These are phyloP conservation scores for Trypanosoma theileri DNA, from an alignment of 208 protist species.

Conservation along the genomic window DNA sequence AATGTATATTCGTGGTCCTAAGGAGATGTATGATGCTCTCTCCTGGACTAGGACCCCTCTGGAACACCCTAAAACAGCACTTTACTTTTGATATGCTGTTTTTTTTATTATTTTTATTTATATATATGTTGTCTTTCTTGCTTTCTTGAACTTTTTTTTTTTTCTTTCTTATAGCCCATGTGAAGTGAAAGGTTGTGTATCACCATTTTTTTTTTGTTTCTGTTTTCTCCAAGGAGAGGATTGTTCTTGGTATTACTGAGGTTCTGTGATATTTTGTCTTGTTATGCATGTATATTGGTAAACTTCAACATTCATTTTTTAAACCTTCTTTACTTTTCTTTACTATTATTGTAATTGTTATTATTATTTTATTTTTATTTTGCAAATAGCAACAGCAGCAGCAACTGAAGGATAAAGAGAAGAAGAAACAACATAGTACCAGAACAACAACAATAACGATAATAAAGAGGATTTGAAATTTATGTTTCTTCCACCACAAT, in stretches of 20 bases:
- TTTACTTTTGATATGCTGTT: constrained; percentile 32
- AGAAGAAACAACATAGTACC: background rate
- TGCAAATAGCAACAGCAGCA: background rate
- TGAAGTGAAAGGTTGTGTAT: background rate
- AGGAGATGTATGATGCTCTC: constrained; percentile 16
- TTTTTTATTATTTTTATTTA: constrained; percentile 5
- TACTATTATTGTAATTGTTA: background rate
- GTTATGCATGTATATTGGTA: too few relatives aligned
- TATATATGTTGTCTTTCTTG: background rate
- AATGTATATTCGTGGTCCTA: constrained; percentile 46
- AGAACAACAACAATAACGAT: too few relatives aligned
- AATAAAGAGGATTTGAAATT: background rate
- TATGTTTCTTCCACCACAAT: constrained; percentile 29
- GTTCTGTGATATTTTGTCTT: too few relatives aligned
- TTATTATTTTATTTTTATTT: background rate
- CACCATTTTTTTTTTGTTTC: background rate
- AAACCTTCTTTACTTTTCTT: background rate
- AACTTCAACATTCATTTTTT: too few relatives aligned
- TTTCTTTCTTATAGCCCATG: background rate
- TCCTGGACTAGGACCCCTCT: constrained; percentile 28
- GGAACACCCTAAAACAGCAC: constrained; percentile 1
- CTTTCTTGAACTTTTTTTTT: background rate
- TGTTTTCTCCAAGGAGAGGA: background rate
- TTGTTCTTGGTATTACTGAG: too few relatives aligned
- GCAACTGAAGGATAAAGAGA: background rate